These are phyloP conservation scores for Galium porrigens DNA, from an alignment of 305 asterid species.

Conservation along the genomic window DNA sequence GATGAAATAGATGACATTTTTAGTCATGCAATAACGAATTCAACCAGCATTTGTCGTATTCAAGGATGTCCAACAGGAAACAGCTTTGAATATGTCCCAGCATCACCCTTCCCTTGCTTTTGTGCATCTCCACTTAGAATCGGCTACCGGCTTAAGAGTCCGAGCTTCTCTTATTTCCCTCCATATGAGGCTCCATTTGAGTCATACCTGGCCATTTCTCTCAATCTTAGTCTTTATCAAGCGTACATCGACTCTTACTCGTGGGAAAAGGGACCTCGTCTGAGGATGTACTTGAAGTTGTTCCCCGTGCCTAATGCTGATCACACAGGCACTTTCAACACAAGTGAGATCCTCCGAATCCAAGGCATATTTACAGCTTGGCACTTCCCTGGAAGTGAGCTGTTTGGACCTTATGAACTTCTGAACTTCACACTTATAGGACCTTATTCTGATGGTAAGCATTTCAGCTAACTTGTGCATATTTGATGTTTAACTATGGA, in stretches of 20 bases:
- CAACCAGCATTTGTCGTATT: conserved; percentile 20
- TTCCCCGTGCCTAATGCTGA: conserved; percentile 23
- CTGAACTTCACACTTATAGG: conserved; percentile 43
- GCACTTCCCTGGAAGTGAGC: conserved; percentile 24
- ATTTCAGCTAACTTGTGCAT: neutral
- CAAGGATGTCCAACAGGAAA: conserved; percentile 30
- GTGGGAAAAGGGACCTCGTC: conserved; percentile 43
- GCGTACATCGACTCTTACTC: conserved; percentile 23
- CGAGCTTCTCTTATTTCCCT: conserved; percentile 35
- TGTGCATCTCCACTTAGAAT: conserved; percentile 42
- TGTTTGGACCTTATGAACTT: conserved; percentile 44
- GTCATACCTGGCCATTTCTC: conserved; percentile 26
- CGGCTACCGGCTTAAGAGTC: conserved; percentile 41
- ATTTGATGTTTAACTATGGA: too few relatives aligned
- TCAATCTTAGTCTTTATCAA: conserved; percentile 26
- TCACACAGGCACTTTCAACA: conserved; percentile 24
- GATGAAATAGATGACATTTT: conserved; percentile 15
- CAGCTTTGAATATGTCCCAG: conserved; percentile 31
- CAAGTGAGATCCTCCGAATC: conserved; percentile 29
- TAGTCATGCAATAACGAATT: conserved; percentile 12
- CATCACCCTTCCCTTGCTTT: conserved; percentile 32
- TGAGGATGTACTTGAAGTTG: conserved; percentile 38
- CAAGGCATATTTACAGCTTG: conserved; percentile 26
- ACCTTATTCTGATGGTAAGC: conserved; percentile 33
- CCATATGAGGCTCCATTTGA: conserved; percentile 24